These are phyloP conservation scores for Aphanomyces euteiches DNA, from an alignment of 352 stramenopile genomes.

Conservation along the genomic window DNA sequence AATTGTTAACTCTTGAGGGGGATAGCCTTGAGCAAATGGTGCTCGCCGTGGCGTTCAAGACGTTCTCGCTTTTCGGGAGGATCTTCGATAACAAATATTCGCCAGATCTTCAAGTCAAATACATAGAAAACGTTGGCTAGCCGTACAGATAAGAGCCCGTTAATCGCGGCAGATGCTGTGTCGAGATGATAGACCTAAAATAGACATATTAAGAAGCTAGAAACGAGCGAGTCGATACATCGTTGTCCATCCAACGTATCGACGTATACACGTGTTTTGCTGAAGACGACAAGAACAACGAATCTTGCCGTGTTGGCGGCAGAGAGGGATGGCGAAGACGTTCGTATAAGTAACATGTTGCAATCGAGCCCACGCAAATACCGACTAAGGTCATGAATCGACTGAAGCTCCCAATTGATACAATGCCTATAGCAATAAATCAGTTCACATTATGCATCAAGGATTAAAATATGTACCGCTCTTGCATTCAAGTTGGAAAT, in stretches of 20 bases:
- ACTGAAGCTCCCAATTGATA: constrained; percentile 7
- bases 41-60: neutral
- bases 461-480: neutral
- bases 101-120: constrained; percentile 2
- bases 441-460: neutral
- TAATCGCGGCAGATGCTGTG: constrained; percentile 12
- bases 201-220: neutral
- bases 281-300: neutral
- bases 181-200: constrained; percentile 17
- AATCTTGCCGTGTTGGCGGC: neutral
- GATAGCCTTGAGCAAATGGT: neutral
- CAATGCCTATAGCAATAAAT: neutral
- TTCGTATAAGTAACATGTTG: neutral
- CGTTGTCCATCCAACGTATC: neutral
- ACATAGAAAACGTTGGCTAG: neutral
- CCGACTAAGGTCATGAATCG: constrained; percentile 7
- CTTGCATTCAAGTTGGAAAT: constrained; percentile 8
- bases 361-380: neutral
- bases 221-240: neutral
- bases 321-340: neutral
- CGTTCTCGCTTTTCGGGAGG: neutral
- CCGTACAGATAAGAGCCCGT: constrained; percentile 9
- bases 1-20: neutral
- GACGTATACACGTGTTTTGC: neutral
- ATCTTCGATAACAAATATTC: neutral